These are phyloP conservation scores for Orbilia ellipsospora DNA, from an alignment of 2,329 filamentous ascomycete genomes.

Conservation along the genomic window DNA sequence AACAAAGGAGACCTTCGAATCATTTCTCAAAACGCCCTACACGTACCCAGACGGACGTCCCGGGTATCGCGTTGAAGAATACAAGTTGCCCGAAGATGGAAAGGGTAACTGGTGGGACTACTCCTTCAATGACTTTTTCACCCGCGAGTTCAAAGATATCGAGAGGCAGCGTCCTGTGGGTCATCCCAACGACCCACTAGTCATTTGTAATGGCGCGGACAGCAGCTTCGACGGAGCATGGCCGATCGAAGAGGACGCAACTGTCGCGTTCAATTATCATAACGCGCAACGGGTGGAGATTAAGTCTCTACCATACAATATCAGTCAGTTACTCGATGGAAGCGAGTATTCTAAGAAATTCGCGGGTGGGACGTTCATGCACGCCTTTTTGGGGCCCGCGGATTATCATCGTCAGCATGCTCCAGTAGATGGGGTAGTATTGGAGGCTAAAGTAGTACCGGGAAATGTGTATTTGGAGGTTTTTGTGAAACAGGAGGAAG, in stretches of 20 bases:
- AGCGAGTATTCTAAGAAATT: constrained; percentile 61
- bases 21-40: constrained; percentile 60
- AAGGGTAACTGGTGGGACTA: constrained; percentile 57
- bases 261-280: constrained; percentile 58
- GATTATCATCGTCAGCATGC: constrained; percentile 65
- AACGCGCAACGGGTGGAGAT: constrained; percentile 60
- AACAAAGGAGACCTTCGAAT: constrained; percentile 59
- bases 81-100: constrained; percentile 60
- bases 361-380: constrained; percentile 63
- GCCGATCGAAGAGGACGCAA: constrained; percentile 55
- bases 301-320: constrained; percentile 63
- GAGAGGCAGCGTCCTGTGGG: constrained; percentile 60
- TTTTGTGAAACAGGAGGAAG: constrained; percentile 42
- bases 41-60: constrained; percentile 36
- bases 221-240: constrained; percentile 61
- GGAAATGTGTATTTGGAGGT: constrained; percentile 63
- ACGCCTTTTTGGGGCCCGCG: constrained; percentile 63
- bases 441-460: constrained; percentile 62
- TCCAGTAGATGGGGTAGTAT: constrained; percentile 62
- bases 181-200: constrained; percentile 58
- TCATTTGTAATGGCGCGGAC: constrained; percentile 62
- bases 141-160: constrained; percentile 62
- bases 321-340: constrained; percentile 61
- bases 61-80: constrained; percentile 61
- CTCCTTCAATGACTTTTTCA: constrained; percentile 64